Evolutionary conservation across 495 filamentous ascomycete species (phyloP).

Genomic region (Penicillium maclennaniae): DNA sequence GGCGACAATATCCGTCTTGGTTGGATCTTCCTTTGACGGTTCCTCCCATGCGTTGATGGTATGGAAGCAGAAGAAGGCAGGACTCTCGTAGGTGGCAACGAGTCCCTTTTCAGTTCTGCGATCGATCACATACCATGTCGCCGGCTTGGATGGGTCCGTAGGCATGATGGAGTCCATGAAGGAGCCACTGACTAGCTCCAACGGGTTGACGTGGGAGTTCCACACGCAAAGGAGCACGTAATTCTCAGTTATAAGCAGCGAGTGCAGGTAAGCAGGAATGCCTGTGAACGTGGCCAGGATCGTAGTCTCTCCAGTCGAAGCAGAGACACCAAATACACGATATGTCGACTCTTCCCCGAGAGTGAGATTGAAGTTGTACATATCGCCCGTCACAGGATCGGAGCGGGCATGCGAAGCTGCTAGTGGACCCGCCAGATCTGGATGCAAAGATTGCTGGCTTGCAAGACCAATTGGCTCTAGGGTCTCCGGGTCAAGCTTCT

Average conservation of each 20-base stretch:
- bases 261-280: slow-evolving; percentile 66
- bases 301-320: slow-evolving; percentile 57
- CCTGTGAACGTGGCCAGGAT: slow-evolving; percentile 65
- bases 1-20: slow-evolving; percentile 49
- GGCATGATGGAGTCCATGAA: slow-evolving; percentile 27
- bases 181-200: slow-evolving; percentile 44
- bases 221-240: slow-evolving; percentile 68
- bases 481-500: slow-evolving; percentile 63
- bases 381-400: slow-evolving; percentile 67
- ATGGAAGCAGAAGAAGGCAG: slow-evolving; percentile 72
- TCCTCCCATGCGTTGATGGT: slow-evolving; percentile 72
- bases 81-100: slow-evolving; percentile 54
- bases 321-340: slow-evolving; percentile 60
- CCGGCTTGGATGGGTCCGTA: slow-evolving; percentile 47
- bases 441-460: slow-evolving; percentile 57
- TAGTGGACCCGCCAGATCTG: slow-evolving; percentile 58
- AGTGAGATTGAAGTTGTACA: slow-evolving; percentile 73
- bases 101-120: slow-evolving; percentile 49
- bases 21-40: slow-evolving; percentile 27
- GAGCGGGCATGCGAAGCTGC: slow-evolving; percentile 64
- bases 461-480: slow-evolving; percentile 64
- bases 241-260: slow-evolving; percentile 61
- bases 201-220: slow-evolving; percentile 54
- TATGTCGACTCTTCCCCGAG: slow-evolving; percentile 50
- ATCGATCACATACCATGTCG: slow-evolving; percentile 69